Percentiles rank a stretch among this genome's conserved stretches.
These are phyloP conservation scores for Boletus semigastroideus DNA, from an alignment of 1,284 basidiomycete genomes.

Conservation along the genomic window DNA sequence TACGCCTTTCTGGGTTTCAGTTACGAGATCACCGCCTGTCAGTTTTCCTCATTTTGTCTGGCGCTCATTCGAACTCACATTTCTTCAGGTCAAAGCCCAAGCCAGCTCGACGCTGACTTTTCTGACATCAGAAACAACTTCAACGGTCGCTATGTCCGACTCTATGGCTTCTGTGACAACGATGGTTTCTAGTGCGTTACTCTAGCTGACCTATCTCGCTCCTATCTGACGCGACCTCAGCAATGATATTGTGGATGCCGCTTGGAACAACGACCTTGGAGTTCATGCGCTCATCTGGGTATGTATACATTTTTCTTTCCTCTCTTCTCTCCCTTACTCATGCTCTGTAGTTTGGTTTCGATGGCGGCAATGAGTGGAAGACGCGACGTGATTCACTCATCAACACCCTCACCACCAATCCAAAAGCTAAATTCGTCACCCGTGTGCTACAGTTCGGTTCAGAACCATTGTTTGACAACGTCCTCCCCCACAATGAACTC, in stretches of 20 bases:
- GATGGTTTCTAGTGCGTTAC: conserved; percentile 5
- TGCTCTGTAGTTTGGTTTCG: conserved; percentile 56
- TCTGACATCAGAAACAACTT: conserved; percentile 59
- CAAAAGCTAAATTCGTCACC: conserved; percentile 66
- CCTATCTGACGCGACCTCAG: conserved; percentile 22
- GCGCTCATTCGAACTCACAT: not conserved
- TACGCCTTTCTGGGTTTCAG: conserved; percentile 75
- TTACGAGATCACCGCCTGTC: conserved; percentile 64
- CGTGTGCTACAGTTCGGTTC: conserved; percentile 72
- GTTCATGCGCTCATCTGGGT: conserved; percentile 80
- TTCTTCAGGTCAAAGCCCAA: conserved; percentile 46
- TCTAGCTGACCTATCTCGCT: not conserved
- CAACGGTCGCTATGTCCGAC: conserved; percentile 42
- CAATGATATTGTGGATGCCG: conserved; percentile 69
- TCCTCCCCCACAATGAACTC: conserved; percentile 51
- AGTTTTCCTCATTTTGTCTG: conserved; percentile 27
- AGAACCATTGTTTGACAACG: conserved; percentile 69
- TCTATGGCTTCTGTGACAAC: conserved; percentile 3
- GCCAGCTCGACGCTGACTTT: conserved; percentile 58
- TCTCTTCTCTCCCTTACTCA: conserved; percentile 5
- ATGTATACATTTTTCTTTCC: conserved; percentile 17
- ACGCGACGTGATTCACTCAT: conserved; percentile 55
- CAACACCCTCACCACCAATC: conserved; percentile 56
- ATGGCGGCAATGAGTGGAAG: conserved; percentile 55
- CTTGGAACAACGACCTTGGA: conserved; percentile 67